These are phyloP conservation scores for Iodosphaeria phyllophila DNA, from an alignment of 2,329 filamentous ascomycete species.

Conservation along the genomic window DNA sequence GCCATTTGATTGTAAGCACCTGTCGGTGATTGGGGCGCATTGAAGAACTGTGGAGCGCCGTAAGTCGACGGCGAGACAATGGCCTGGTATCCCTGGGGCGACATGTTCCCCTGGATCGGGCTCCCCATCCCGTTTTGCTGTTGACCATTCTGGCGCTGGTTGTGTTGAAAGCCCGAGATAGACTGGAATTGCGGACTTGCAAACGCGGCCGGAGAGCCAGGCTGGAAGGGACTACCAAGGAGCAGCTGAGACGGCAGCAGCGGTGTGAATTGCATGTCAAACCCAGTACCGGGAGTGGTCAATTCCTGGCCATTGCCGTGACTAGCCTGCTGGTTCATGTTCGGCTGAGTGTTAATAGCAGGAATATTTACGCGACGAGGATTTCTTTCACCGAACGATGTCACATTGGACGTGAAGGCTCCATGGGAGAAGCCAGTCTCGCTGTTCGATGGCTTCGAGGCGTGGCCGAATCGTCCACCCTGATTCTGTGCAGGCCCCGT, in stretches of 20 bases:
- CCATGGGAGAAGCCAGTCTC: conserved; percentile 86
- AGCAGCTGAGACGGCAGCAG: conserved; percentile 87
- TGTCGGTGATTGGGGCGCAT: conserved; percentile 75
- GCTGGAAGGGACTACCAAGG: conserved; percentile 90
- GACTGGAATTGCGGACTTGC: conserved; percentile 82
- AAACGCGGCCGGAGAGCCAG: conserved; percentile 79
- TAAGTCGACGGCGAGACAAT: conserved; percentile 76
- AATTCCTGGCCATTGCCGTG: conserved; percentile 49
- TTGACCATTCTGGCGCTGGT: conserved; percentile 25
- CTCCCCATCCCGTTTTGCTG: conserved; percentile 44
- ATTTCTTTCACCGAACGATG: conserved; percentile 74
- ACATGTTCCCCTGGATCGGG: conserved; percentile 60
- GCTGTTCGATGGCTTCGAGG: conserved; percentile 65
- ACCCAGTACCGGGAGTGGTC: conserved; percentile 71
- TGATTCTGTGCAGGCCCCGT: conserved; percentile 34
- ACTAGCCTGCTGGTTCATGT: conserved; percentile 24
- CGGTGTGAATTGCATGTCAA: conserved; percentile 97
- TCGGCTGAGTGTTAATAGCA: conserved; percentile 71
- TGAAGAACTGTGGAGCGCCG: conserved; percentile 64
- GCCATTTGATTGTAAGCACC: conserved; percentile 49
- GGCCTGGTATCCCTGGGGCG: conserved; percentile 66
- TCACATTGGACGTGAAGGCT: conserved; percentile 73
- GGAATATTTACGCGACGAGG: conserved; percentile 73
- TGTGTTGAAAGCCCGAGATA: conserved; percentile 57
- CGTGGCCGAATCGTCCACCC: conserved; percentile 47